These are phyloP conservation scores for Apiotrichum montevideense DNA, from an alignment of 1,284 basidiomycete species.

Conservation along the genomic window DNA sequence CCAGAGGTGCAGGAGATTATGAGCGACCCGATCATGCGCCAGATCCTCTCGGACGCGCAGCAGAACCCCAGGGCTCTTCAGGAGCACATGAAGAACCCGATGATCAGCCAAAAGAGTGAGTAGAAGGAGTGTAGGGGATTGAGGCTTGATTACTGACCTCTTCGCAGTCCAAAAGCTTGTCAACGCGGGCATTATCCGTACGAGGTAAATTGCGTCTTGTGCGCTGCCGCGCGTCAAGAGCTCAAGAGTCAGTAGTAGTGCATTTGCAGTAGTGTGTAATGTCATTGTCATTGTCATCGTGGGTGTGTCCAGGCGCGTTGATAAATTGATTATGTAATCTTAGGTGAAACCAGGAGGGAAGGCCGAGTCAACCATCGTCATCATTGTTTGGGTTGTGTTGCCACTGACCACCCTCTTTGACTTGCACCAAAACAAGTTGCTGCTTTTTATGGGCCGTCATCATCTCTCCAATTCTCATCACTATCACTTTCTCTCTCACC, in stretches of 20 bases:
- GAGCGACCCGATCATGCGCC: slow-evolving; percentile 64
- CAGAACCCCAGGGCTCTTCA: slow-evolving; percentile 79
- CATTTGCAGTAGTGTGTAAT: slow-evolving; percentile 1
- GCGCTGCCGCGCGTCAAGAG: too few relatives aligned
- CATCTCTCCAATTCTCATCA: too few relatives aligned
- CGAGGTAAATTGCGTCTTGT: slow-evolving; percentile 7
- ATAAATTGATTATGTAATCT: too few relatives aligned
- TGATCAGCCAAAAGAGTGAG: slow-evolving; percentile 28
- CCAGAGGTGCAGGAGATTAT: slow-evolving; percentile 77
- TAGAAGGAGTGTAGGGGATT: neutral
- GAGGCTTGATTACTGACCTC: slow-evolving; percentile 11
- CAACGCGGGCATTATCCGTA: slow-evolving; percentile 80
- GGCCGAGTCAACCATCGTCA: too few relatives aligned
- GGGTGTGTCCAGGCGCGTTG: too few relatives aligned
- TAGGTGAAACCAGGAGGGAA: too few relatives aligned
- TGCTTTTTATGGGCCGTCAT: too few relatives aligned
- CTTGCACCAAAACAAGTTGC: too few relatives aligned
- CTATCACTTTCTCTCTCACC: too few relatives aligned
- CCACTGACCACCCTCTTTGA: too few relatives aligned
- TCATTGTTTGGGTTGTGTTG: too few relatives aligned
- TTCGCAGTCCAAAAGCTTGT: slow-evolving; percentile 65
- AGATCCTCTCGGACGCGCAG: slow-evolving; percentile 93
- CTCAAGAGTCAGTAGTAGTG: neutral
- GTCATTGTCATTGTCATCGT: neutral
- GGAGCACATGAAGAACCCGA: slow-evolving; percentile 95